These are phyloP conservation scores for Obba rivulosa DNA, from an alignment of 768 basidiomycete genomes.

Conservation along the genomic window DNA sequence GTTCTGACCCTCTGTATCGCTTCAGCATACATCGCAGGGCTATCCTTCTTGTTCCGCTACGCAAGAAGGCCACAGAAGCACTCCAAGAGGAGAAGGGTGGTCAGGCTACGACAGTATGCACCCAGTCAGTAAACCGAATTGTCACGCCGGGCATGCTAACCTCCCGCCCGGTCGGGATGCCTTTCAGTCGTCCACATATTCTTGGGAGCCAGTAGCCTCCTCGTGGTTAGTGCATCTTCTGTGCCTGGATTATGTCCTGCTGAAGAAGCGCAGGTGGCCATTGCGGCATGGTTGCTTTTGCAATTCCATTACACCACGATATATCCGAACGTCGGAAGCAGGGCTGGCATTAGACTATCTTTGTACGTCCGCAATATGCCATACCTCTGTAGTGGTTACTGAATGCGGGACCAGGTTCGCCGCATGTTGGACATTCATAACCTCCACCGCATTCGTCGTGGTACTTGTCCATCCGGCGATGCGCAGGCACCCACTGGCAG, in stretches of 20 bases:
- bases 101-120: conserved; percentile 14
- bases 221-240: conserved; percentile 36
- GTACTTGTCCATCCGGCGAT: conserved; percentile 57
- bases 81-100: conserved; percentile 25
- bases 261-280: conserved; percentile 36
- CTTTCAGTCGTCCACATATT: conserved; percentile 1
- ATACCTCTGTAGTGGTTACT: background rate
- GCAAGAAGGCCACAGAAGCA: conserved; percentile 36
- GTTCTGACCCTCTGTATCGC: conserved; percentile 30
- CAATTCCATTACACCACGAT: conserved; percentile 51
- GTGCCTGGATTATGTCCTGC: background rate
- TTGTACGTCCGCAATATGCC: conserved; percentile 36
- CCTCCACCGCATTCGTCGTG: conserved; percentile 46
- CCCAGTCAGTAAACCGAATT: background rate
- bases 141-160: too few species aligned
- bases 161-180: background rate
- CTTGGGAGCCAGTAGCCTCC: conserved; percentile 40
- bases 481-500: conserved; percentile 47
- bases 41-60: conserved; percentile 45
- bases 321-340: conserved; percentile 41
- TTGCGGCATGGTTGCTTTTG: conserved; percentile 53
- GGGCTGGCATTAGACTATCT: conserved; percentile 40
- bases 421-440: conserved; percentile 56
- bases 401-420: conserved; percentile 37
- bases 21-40: conserved; percentile 43